Evolutionary conservation across 2,329 filamentous ascomycete species (phyloP), one percentile per base, ranked within the genome.

Genomic region (Alternaria infectoria): DNA sequence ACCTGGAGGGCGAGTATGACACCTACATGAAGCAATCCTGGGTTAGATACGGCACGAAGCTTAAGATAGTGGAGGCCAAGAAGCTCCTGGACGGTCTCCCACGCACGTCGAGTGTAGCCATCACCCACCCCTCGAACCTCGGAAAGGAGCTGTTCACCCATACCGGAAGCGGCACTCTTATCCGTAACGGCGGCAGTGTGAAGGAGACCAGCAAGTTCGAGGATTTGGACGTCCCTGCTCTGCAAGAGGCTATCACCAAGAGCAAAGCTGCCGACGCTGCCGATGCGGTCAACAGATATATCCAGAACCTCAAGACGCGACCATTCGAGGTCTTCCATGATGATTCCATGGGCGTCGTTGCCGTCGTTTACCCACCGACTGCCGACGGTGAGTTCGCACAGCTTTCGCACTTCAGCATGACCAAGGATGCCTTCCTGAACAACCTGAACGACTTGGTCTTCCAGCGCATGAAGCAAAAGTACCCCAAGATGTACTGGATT

Each of bases 31-130:
- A 89, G 61, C 93, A 97, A 82, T 89, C 92, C 72, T 99, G 95
- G 96, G 96, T 96, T 81, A 90, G 93, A 77, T 96, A 96, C 78
- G 96, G 96, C 67, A 98, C 95, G 40, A 89, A 94, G 67, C 86
- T 98, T 69, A 99, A 99, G 89, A 98, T 99, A 81, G 93, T 92
- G 83, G 93, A 99, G 83, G 96, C 97, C 83, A 97, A 97, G 86
- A 93, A 97, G 62, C 87, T 99, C 26, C 84, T 99, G 56, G 92
- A 93, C 72, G 90, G 92, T 54, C 88, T 99, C 17, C 96, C 96
- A 55, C 90, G 93, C 73, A 95, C 92, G 60, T 97, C 95, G 17
- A 97, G 93, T 73, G 95, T 99, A 54, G 96, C 96, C 65, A 98
- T 99, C 75, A 99, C 98, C 72, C 94, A 98, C 82, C 95, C 96